A percentile compares a stretch with the other conserved stretches of the same genome.
phyloP scores from a whole-genome alignment of 768 basidiomycete genomes.

The Collybia mongolica region DNA sequence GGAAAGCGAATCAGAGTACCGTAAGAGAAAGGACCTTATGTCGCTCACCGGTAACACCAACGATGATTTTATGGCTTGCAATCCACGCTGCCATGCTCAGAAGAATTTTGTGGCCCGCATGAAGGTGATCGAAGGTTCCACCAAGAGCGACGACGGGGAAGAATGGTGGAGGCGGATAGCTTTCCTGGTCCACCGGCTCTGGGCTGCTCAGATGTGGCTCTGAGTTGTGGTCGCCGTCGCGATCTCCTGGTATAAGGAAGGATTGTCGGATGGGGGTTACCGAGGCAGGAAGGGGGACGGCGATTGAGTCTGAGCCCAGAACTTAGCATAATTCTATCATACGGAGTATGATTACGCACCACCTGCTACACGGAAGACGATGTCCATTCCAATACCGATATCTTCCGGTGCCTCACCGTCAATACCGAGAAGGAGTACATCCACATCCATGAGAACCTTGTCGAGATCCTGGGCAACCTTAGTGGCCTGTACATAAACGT shows the following conservation, averaged over 20 bases:
- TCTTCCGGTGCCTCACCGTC: conserved; percentile 42
- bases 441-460: conserved; percentile 73
- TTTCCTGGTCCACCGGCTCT: neutral
- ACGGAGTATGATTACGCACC: conserved; percentile 28
- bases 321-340: conserved; percentile 1
- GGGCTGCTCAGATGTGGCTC: too few relatives aligned
- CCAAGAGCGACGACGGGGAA: conserved; percentile 83
- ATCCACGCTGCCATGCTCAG: conserved; percentile 91
- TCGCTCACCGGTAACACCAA: conserved; percentile 77
- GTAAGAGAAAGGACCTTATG: conserved; percentile 2
- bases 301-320: conserved; percentile 32
- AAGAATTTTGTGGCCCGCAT: conserved; percentile 96
- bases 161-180: conserved; percentile 15
- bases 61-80: conserved; percentile 74
- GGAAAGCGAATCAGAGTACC: conserved; percentile 3
- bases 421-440: conserved; percentile 69
- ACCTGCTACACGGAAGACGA: conserved; percentile 49
- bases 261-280: conserved; percentile 37
- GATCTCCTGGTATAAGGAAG: conserved; percentile 30
- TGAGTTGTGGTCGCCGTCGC: too few relatives aligned
- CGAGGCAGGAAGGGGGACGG: conserved; percentile 39
- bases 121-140: conserved; percentile 97
- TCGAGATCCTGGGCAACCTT: conserved; percentile 65
- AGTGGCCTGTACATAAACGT: conserved; percentile 84
- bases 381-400: conserved; percentile 40